Base-by-base conservation (phyloP, 2,329 filamentous ascomycete species). In the Aspergillus hortae region DNA sequence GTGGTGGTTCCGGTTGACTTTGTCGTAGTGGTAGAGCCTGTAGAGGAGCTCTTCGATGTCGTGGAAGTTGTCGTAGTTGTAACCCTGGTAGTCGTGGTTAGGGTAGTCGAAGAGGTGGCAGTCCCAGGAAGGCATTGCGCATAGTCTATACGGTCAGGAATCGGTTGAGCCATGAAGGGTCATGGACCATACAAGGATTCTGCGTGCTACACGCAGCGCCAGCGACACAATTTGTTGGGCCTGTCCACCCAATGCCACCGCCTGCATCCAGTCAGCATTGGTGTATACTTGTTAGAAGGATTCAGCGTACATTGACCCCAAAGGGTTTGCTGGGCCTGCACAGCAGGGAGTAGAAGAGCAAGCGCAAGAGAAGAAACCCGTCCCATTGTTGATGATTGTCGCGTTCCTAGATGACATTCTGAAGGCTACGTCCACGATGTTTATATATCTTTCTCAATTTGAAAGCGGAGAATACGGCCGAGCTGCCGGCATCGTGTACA, bases 261-360 rank as follows among this genome's bases (percentile, higher is more conserved):
- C 46, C 46, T 49, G 27, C 7, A 10, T 6, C 30, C 38, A 23
- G 46, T 35, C 17, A 35, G 30, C 2, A 11, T n/a, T n/a, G 14
- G 14, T 11, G 14, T 38, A 19, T 19, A 11, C 4, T 6, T n/a
- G 10, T 4, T 6, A 35, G 5, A 33, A 2, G 10, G 4, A 49
- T 25, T 12, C 2, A 14, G 12, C 23, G 2, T 35, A 49, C 46
- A 49, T 35, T 49, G 46, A 4, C 46, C 46, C 36, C 38, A 49
- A 6, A 49, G 46, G 23, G 46, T 42, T 15, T 49, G 46, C 17
- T 49, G 46, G 21, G 46, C 46, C 23, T 49, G 46, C 9, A 44
- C 40, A 23, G 30, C 38, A n/a, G 38, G 40, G 6, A 42, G 40
- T 6, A 42, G 40, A 23, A 42, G 40, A 10, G 40, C 40, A 19